Base-by-base conservation (phyloP, 2,329 filamentous ascomycete genomes). In the Byssochlamys sp. region DNA sequence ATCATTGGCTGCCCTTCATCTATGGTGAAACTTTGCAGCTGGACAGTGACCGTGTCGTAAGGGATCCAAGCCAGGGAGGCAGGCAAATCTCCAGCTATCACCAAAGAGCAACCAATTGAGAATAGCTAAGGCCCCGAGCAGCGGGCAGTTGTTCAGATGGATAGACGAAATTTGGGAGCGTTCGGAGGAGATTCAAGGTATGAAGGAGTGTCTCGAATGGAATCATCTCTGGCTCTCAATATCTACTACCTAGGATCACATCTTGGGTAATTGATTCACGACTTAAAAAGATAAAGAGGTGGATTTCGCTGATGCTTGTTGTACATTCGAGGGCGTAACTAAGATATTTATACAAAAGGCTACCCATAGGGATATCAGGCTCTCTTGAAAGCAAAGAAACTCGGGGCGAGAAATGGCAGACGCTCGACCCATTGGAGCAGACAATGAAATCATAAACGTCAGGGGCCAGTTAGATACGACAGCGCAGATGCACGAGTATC, bases 291-390 rank as follows among this genome's bases (percentile, higher is more conserved):
- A 33, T 25, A 31, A 12, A 5, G 31, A 51, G 49, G 12, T 26
- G 59, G 53, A 53, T 59, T 65, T 19, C 31, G 55, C 55, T 50
- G 53, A 53, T 39, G 53, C 14, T 48, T 19, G 27, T 25, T 45
- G 27, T 48, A 28, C 31, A 28, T 28, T 19, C 31, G 45, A 48
- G 53, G 33, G 27, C 53, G 49, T 52, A 58, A 55, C 53, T 52
- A 57, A 57, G 60, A 55, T 66, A 66, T 65, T 66, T 63, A 60
- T 66, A 66, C 64, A 66, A 49, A 59, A 49, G 45, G 49, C 24
- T 26, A 26, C 10, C 27, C 49, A 28, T 51, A 28, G 11, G 57
- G 56, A 48, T 56, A 55, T 49, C 48, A 52, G 52, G 50, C 58
- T 56, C 56, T 61, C 39, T 29, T 52, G 48, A 58, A 24, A 55